A percentile compares a stretch with the other conserved stretches of the same genome.
phyloP scores from a whole-genome alignment of 1,284 basidiomycete genomes.

The Marasmius fiardii region DNA sequence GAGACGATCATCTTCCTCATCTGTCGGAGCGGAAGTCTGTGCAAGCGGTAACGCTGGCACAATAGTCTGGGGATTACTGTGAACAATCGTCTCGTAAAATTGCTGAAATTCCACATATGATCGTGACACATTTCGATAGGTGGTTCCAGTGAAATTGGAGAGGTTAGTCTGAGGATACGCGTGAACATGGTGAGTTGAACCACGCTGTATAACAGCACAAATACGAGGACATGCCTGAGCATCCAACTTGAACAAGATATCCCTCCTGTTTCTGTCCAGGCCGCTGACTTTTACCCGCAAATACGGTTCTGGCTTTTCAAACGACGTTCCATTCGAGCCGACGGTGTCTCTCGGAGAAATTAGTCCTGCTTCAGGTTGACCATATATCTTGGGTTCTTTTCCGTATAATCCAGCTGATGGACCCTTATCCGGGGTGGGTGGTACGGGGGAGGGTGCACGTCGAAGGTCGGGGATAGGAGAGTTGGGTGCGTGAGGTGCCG shows the following conservation, averaged over 20 bases:
- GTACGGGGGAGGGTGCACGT: conserved; percentile 38
- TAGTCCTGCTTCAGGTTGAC: conserved; percentile 75
- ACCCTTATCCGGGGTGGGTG: conserved; percentile 45
- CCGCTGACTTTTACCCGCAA: conserved; percentile 85
- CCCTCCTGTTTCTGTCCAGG: conserved; percentile 89
- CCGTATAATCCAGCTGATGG: conserved; percentile 60
- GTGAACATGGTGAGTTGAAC: conserved; percentile 6
- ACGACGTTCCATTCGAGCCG: conserved; percentile 62
- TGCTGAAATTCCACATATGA: conserved; percentile 91
- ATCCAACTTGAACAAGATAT: conserved; percentile 89
- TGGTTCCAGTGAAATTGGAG: conserved; percentile 82
- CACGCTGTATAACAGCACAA: neutral
- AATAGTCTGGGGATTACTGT: conserved; percentile 88
- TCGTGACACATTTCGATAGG: conserved; percentile 88
- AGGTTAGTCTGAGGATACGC: conserved; percentile 78
- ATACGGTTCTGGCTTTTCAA: conserved; percentile 77
- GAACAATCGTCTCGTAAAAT: conserved; percentile 82
- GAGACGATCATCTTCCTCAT: conserved; percentile 94
- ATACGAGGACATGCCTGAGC: conserved; percentile 61
- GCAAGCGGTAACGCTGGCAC: conserved; percentile 88
- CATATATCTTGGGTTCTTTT: conserved; percentile 78
- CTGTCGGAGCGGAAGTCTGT: conserved; percentile 90
- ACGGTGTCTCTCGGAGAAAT: conserved; percentile 68
- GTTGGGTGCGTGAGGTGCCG: conserved; percentile 51
- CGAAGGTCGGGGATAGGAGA: conserved; percentile 51